Conservation (phyloP, 225 moss, liverwort and hornwort species). For the Rhytidiadelphus loreus region DNA sequence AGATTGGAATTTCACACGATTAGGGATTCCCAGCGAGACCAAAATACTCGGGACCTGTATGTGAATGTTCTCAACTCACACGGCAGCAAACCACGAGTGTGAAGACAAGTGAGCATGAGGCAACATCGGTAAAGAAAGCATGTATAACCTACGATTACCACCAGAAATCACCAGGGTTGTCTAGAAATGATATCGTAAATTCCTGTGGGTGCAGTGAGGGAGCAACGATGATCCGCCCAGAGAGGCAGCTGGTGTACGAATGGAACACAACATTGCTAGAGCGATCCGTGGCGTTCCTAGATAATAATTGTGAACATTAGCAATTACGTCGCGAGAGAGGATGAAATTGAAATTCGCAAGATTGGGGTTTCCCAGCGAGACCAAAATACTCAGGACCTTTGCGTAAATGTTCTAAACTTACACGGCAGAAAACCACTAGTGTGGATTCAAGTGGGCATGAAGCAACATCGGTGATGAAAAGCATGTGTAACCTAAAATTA, state of each 20-base stretch:
- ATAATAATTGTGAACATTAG: background rate
- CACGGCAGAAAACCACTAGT: background rate
- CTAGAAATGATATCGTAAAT: background rate
- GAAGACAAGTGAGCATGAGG: too few relatives aligned
- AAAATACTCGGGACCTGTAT: too few relatives aligned
- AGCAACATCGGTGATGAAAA: background rate
- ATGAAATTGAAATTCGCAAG: background rate
- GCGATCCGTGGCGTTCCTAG: conserved; percentile 16
- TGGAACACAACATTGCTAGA: conserved; percentile 48
- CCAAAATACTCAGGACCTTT: background rate
- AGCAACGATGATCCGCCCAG: background rate
- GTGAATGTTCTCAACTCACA: background rate
- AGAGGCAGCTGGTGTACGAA: conserved; percentile 53
- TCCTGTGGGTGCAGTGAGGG: background rate
- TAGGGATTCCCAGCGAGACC: background rate
- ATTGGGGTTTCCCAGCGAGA: background rate
- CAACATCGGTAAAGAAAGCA: background rate
- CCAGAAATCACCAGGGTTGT: background rate
- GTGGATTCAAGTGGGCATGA: background rate
- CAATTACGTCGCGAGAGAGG: background rate
- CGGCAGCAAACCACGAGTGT: background rate
- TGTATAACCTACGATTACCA: background rate
- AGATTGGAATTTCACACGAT: background rate
- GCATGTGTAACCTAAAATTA: background rate
- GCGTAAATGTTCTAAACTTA: background rate